These are phyloP conservation scores for Vitis rupestris DNA, from an alignment of 164 flowering plant species.

Conservation along the genomic window DNA sequence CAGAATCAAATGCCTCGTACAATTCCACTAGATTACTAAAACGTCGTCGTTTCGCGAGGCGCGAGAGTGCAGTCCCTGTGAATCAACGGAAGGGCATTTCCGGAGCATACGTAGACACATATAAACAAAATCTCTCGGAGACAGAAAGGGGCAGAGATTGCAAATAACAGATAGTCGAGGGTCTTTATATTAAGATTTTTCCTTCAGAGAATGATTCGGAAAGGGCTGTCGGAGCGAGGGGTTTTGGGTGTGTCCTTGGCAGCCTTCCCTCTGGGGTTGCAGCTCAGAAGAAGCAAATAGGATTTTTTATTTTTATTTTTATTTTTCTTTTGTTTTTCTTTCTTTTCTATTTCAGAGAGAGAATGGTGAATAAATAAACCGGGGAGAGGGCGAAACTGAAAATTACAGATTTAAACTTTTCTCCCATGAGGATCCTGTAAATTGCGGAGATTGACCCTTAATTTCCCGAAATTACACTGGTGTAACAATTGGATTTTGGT, in stretches of 20 bases:
- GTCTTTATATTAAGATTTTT: background rate
- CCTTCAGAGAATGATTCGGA: background rate
- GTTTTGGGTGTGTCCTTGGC: background rate
- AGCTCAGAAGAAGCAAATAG: slow-evolving; percentile 8
- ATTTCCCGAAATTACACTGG: background rate
- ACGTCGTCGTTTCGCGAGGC: too few species aligned
- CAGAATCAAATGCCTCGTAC: background rate
- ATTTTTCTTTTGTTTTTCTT: too few species aligned
- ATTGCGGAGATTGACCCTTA: background rate
- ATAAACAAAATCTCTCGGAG: background rate
- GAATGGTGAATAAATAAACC: slow-evolving; percentile 1
- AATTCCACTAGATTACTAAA: background rate
- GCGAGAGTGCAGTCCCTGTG: background rate
- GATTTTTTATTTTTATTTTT: background rate
- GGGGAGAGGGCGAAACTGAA: slow-evolving; percentile 10
- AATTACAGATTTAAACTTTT: background rate
- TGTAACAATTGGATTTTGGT: background rate
- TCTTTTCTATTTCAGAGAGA: background rate
- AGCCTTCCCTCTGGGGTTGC: background rate
- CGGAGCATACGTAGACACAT: background rate
- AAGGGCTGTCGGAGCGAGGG: slow-evolving; percentile 2
- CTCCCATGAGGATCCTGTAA: background rate
- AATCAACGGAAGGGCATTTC: slow-evolving; percentile 7
- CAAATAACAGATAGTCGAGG: slow-evolving; percentile 7
- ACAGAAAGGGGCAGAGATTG: slow-evolving; percentile 17